Evolutionary conservation across 306 rosid genomes (phyloP), one percentile per base, ranked within the genome.

Genomic region (Crotalaria pallida): DNA sequence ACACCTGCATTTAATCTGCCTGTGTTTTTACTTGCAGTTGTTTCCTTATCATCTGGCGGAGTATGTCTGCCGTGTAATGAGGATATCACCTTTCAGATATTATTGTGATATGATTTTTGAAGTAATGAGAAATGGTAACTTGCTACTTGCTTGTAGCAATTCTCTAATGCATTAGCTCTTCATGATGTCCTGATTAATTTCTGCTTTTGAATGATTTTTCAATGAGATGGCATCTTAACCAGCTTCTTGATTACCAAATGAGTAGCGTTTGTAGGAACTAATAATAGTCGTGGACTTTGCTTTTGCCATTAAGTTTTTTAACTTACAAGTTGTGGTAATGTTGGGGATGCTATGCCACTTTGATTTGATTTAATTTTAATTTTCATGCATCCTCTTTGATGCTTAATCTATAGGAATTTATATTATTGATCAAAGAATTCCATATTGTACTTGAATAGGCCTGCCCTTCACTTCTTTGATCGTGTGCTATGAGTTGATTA

Each of bases 11-110:
- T 75, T 84, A 69, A 84, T 50, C 33, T 80, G 52, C 45, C 65
- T 23, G 7, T 64, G 73, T 79, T 82, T 57, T 77, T 29, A 61
- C 67, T 69, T 87, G 96, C 99, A 95, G 99, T 84, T 95, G 53
- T 95, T 91, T 82, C 99, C 99, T 59, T 95, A 95, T 79, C 97
- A 89, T 82, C 92, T 95, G 68, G 92, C 96, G 0, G 99, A 91
- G 67, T 86, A 91, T 75, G 87, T 95, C 81, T 95, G 97, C 80
- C 97, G 97, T 51, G 97, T 95, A 36, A 87, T 91, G 99, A 87
- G 99, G 82, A 72, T 95, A 29, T 95, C 99, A 1, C 96, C 97
- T 58, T 95, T 95, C 92, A 84, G 96, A 95, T 95, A 95, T 78
- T 95, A 89, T 43, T 89, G 97, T 71, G 99, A 95, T 84, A 95